Evolutionary conservation across 495 filamentous ascomycete species (phyloP), one percentile per base, ranked within the genome.

Genomic region (Chaetomidium leptoderma): DNA sequence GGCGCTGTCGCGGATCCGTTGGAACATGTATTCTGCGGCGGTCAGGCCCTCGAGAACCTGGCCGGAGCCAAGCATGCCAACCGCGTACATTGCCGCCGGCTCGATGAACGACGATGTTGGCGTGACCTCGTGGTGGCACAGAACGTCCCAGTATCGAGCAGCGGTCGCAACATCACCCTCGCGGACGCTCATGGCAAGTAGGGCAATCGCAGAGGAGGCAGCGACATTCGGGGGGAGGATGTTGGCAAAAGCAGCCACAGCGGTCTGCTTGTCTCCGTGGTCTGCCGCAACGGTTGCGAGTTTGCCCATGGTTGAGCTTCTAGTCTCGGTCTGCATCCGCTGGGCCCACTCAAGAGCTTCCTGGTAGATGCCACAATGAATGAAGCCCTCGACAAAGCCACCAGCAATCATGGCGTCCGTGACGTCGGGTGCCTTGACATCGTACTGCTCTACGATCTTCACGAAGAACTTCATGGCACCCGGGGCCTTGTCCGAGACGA

Each of bases 131-230:
- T 83, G 78, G 24, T 72, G 78, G 58, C 74, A 84, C 32, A 97
- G 72, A 57, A 87, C 76, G 45, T 81, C 76, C 89, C 91, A 96
- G 71, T 90, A 88, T 53, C 82, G 72, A 55, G 86, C 78, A 58
- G 91, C 91, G 51, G 80, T 81, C 23, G 84, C 78, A 56, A 96
- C 78, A 69, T 95, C 85, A 47, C 86, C 90, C 50, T 80, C 75
- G 43, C 92, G 91, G 53, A 95, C 76, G 61, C 91, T 86, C 66
- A 96, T 82, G 37, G 93, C 92, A 30, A 96, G 74, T 69, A 96
- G 80, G 11, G 93, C 87, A 66, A 90, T 84, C n/a, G 90, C 87
- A 2, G 90, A 82, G 30, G 73, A 69, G 40, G 85, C 76, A 47
- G 84, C 73, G 32, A 80, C 77, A 21, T 67, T 59, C 17, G 79